These are phyloP conservation scores for Colletotrichum graminicola DNA, from an alignment of 2,329 filamentous ascomycete species.

Conservation along the genomic window DNA sequence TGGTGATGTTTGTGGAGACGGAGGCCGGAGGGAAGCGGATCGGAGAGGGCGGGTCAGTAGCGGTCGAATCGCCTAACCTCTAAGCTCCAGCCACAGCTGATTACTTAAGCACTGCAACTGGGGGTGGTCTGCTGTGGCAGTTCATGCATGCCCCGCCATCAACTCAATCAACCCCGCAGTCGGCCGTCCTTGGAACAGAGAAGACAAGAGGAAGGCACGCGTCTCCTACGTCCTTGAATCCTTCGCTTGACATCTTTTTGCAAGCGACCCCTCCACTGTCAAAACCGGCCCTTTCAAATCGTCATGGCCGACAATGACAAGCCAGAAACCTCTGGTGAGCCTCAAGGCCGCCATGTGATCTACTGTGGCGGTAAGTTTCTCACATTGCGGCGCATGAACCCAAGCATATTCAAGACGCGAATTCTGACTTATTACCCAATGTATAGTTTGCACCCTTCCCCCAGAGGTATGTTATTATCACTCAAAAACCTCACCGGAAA, in stretches of 20 bases:
- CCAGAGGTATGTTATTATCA: slow-evolving; percentile 66
- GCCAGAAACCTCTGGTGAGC: slow-evolving; percentile 58
- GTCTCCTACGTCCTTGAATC: slow-evolving; percentile 21
- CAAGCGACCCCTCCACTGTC: slow-evolving; percentile 19
- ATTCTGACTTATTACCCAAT: slow-evolving; percentile 32
- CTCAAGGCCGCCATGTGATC: slow-evolving; percentile 63
- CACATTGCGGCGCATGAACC: slow-evolving; percentile 11
- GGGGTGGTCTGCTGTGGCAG: slow-evolving; percentile 33
- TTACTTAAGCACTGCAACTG: slow-evolving; percentile 14
- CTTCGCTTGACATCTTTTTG: slow-evolving; percentile 41
- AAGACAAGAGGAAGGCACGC: slow-evolving; percentile 38
- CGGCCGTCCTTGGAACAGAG: slow-evolving; percentile 31
- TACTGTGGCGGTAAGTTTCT: slow-evolving; percentile 70
- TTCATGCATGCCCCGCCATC: slow-evolving; percentile 41
- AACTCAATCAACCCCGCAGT: slow-evolving; percentile 42
- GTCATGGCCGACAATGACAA: slow-evolving; percentile 68
- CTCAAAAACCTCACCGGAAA: not conserved
- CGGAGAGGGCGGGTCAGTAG: not conserved
- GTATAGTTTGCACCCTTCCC: slow-evolving; percentile 72
- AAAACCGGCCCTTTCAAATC: slow-evolving; percentile 44
- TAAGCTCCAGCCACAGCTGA: slow-evolving; percentile 7
- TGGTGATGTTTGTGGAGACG: slow-evolving; percentile 12
- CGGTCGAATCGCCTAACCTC: not conserved
- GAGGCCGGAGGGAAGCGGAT: not conserved
- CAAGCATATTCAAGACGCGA: slow-evolving; percentile 19